A percentile compares a stretch with the other conserved stretches of the same genome.
phyloP scores from a whole-genome alignment of 2,329 filamentous ascomycete genomes.

The Arthrinium puccinioides region DNA sequence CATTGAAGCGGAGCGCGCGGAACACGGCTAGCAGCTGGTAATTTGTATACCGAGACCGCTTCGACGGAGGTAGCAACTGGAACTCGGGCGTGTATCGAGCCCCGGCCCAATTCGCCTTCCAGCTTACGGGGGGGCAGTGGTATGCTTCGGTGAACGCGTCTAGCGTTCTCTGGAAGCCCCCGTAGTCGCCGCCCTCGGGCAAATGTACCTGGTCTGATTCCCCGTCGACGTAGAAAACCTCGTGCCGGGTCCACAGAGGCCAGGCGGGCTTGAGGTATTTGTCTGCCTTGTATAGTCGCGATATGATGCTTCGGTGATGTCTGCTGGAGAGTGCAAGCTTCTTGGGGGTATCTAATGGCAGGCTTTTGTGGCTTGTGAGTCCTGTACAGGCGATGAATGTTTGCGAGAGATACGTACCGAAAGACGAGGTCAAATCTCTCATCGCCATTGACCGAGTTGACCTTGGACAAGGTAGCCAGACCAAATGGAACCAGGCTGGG shows the following conservation, averaged over 20 bases:
- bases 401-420: conserved; percentile 30
- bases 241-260: conserved; percentile 46
- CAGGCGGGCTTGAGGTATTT: conserved; percentile 50
- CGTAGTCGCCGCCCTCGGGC: conserved; percentile 47
- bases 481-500: conserved; percentile 43
- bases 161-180: conserved; percentile 45
- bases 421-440: conserved; percentile 50
- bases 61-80: conserved; percentile 37
- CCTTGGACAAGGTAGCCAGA: conserved; percentile 42
- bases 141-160: conserved; percentile 49
- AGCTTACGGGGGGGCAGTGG: conserved; percentile 39
- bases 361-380: conserved; percentile 19
- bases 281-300: conserved; percentile 46
- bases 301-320: conserved; percentile 46
- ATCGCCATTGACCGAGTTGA: conserved; percentile 45
- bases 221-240: conserved; percentile 45
- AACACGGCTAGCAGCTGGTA: conserved; percentile 50
- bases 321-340: conserved; percentile 46
- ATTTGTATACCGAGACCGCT: conserved; percentile 33
- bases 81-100: conserved; percentile 42
- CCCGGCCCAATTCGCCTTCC: conserved; percentile 42
- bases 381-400: neutral
- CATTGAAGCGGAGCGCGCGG: conserved; percentile 50
- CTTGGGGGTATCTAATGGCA: conserved; percentile 34
- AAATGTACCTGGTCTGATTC: conserved; percentile 45